These are phyloP conservation scores for Daphne laureola DNA, from an alignment of 441 rosid species.

Conservation along the genomic window DNA sequence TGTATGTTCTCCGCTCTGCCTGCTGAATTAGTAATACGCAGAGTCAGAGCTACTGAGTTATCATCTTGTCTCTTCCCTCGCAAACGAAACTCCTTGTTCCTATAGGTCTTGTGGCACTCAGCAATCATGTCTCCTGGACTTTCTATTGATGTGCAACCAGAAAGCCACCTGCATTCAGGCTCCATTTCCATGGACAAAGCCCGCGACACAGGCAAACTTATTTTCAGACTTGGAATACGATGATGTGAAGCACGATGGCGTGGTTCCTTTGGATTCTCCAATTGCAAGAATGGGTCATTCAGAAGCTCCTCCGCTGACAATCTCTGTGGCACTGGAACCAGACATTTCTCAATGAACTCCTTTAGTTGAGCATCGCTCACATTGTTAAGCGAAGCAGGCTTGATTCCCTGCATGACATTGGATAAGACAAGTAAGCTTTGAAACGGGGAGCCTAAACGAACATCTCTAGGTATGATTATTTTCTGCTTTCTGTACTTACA, in stretches of 20 bases:
- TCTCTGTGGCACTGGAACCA: conserved; percentile 58
- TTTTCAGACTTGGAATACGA: conserved; percentile 52
- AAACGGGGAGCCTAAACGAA: not conserved
- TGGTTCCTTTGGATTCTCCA: conserved; percentile 34
- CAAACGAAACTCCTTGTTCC: conserved; percentile 47
- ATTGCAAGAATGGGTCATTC: conserved; percentile 47
- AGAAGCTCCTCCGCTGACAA: conserved; percentile 55
- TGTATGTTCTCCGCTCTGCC: conserved; percentile 63
- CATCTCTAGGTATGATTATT: not conserved
- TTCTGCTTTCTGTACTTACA: conserved; percentile 21
- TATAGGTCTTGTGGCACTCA: conserved; percentile 44
- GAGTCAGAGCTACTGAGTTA: conserved; percentile 49
- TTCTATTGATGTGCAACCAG: conserved; percentile 23
- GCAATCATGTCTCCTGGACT: conserved; percentile 21
- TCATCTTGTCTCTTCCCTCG: conserved; percentile 64
- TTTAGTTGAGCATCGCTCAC: conserved; percentile 49
- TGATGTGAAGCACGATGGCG: conserved; percentile 11
- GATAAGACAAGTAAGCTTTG: conserved; percentile 7
- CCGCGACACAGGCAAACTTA: conserved; percentile 51
- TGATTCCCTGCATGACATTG: conserved; percentile 44
- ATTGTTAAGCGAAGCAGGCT: conserved; percentile 56
- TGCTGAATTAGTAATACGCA: conserved; percentile 48
- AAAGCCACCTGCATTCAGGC: conserved; percentile 40
- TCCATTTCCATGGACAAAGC: conserved; percentile 47
- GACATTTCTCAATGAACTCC: conserved; percentile 53